Conservation (phyloP, 208 protist genomes). For the Strigomonas culicis region DNA sequence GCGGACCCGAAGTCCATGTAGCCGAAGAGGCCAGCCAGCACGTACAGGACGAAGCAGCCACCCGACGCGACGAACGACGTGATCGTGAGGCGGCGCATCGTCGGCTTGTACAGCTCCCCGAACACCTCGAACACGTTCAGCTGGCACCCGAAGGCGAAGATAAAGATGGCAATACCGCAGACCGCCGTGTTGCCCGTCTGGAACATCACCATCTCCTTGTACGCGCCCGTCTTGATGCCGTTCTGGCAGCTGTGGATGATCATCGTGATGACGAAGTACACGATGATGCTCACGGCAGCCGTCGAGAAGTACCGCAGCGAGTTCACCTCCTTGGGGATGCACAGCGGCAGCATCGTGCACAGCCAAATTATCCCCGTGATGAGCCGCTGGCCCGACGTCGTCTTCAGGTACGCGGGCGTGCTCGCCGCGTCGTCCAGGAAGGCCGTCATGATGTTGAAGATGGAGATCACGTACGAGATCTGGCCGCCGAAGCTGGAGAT, state of each 20-base stretch:
- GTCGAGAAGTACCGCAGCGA: constrained; percentile 79
- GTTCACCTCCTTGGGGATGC: constrained; percentile 81
- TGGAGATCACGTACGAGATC: constrained; percentile 82
- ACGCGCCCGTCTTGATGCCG: constrained; percentile 50
- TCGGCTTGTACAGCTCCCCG: constrained; percentile 49
- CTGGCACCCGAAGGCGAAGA: constrained; percentile 83
- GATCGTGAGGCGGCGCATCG: constrained; percentile 36
- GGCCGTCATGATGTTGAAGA: constrained; percentile 50
- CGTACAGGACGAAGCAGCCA: constrained; percentile 66
- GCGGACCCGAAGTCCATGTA: constrained; percentile 71
- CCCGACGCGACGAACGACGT: constrained; percentile 53
- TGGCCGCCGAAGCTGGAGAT: constrained; percentile 84
- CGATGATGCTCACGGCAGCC: constrained; percentile 63
- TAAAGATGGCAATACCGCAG: constrained; percentile 70
- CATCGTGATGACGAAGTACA: constrained; percentile 75
- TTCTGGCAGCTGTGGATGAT: constrained; percentile 61
- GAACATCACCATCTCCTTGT: constrained; percentile 48
- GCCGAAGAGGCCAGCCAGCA: constrained; percentile 70
- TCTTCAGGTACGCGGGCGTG: constrained; percentile 32
- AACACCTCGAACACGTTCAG: constrained; percentile 75
- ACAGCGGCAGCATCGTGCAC: constrained; percentile 72
- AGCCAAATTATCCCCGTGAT: constrained; percentile 58
- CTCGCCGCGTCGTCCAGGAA: constrained; percentile 36
- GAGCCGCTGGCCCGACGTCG: constrained; percentile 50
- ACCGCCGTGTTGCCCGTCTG: constrained; percentile 59